Evolutionary conservation across 805 yeast species (phyloP), one percentile per base, ranked within the genome.

Genomic region (Kazachstania taianensis): DNA sequence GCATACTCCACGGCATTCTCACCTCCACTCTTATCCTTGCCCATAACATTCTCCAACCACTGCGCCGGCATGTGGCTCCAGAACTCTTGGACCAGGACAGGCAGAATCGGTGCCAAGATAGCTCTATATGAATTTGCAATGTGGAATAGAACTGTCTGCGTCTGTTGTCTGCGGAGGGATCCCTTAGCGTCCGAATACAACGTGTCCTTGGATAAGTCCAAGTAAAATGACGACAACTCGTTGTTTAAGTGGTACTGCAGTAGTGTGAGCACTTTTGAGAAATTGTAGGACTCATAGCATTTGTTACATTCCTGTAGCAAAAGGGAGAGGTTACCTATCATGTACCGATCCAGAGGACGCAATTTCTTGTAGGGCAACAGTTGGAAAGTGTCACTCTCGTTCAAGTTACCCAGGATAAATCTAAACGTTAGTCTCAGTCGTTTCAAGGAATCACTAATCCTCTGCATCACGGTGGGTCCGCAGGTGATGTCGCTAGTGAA

Each of bases 141-240:
- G 42, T 75, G 69, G 20, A 56, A 52, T 34, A 92, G 62, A 0
- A 81, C 89, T 3, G 81, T 76, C 55, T 81, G 89, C 6, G 72
- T 69, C 31, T 53, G 58, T 32, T 39, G 39, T 36, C 61, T 48
- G 28, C 53, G 55, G 2, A 52, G 29, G 0, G 80, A 72, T 20
- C 59, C 55, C 1, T 48, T 34, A 0, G 56, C 43, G 41, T 82
- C 92, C 0, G 94, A 81, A 55, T 92, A 92, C 13, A 92, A 65
- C 33, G 81, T 65, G 51, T 92, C 97, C 51, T 92, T 92, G 27
- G 81, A 73, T 20, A 83, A 69, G 50, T 85, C 94, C 57, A 92
- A 86, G 58, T 89, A 92, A 20, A 79, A 64, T 0, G 96, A 74
- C 15, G 96, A 85, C 38, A 87, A 66, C 15, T 75, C 78, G 16